phyloP scores from a whole-genome alignment of 2,329 filamentous ascomycete species.

The Cordyceps javanica region DNA sequence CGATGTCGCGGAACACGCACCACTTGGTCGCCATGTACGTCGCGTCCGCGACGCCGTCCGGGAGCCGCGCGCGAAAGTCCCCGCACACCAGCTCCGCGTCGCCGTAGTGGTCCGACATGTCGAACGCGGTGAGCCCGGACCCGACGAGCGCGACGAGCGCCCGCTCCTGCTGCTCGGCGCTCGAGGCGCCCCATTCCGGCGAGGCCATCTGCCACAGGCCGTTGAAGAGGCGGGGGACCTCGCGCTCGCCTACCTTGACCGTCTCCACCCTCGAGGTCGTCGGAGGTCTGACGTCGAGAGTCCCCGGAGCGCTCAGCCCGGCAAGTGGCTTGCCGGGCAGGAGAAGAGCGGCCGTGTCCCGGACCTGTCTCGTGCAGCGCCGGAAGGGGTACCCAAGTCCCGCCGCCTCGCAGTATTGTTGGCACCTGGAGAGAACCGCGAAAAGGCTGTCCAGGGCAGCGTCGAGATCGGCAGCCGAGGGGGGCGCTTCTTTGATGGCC shows the following conservation, averaged over 20 bases:
- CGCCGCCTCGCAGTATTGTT: conserved; percentile 13
- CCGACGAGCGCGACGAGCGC: conserved; percentile 16
- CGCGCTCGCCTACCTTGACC: conserved; percentile 17
- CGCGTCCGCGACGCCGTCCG: background rate
- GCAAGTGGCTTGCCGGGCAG: conserved; percentile 10
- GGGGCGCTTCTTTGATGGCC: conserved; percentile 28
- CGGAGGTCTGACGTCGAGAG: background rate
- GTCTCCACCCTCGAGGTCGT: conserved; percentile 17
- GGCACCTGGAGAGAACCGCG: conserved; percentile 18
- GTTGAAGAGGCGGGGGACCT: conserved; percentile 23
- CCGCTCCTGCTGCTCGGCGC: conserved; percentile 15
- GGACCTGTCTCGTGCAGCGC: conserved; percentile 24
- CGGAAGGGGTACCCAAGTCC: conserved; percentile 18
- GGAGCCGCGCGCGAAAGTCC: conserved; percentile 16
- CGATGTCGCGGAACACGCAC: conserved; percentile 22
- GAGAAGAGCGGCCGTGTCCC: conserved; percentile 23
- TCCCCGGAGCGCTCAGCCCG: background rate
- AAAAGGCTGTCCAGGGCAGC: conserved; percentile 15
- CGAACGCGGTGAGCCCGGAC: conserved; percentile 26
- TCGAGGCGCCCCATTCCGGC: conserved; percentile 23
- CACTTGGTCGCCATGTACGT: conserved; percentile 25
- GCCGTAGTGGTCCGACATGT: conserved; percentile 50
- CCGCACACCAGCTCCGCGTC: conserved; percentile 44
- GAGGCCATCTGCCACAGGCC: conserved; percentile 28
- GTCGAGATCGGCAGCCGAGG: conserved; percentile 18